Base-by-base conservation (phyloP, 306 rosid genomes). In the Adenanthera pavonina region DNA sequence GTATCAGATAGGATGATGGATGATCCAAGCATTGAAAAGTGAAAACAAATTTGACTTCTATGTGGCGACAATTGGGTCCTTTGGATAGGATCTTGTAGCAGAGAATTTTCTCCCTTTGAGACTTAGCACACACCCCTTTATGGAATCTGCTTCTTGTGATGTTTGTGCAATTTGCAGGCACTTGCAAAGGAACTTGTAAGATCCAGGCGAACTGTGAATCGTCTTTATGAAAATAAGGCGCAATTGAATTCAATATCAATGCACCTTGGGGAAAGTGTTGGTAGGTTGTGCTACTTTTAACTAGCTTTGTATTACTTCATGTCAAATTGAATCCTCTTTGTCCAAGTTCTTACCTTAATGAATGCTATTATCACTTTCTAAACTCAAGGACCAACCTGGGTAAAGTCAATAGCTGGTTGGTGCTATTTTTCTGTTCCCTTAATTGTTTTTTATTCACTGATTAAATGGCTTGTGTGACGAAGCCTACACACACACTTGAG, bases 201-300 rank as follows among this genome's bases (percentile, higher is more conserved):
- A 72, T 96, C 99, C 33, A 93, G 89, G 88, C 89, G 82, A 80
- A 89, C 99, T 4, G 99, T 96, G 82, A 96, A 92, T 77, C 97
- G 98, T 67, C 97, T 96, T 81, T 84, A 96, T 62, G 99, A 96
- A 86, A 96, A 96, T 80, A 92, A 85, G 86, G 98, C 99, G 0
- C 97, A 96, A 69, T 82, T 96, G 86, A 96, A 92, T 87, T 96
- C 99, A 43, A 95, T 93, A 89, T 93, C 99, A 49, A 95, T 95
- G 99, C 99, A 95, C 86, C 98, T 95, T 71, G 99, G 99, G 35
- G 99, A 95, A 89, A 95, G 99, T 79, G 98, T 93, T 80, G 99
- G 99, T 95, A 92, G n/a, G 87, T 57, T 72, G 74, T 72, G 57
- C 80, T 59, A 10, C 78, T 57, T 83, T 82, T 75, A 34, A 13